Conservation (phyloP, 2,329 filamentous ascomycete genomes). For the Pseudopyricularia cyperi region DNA sequence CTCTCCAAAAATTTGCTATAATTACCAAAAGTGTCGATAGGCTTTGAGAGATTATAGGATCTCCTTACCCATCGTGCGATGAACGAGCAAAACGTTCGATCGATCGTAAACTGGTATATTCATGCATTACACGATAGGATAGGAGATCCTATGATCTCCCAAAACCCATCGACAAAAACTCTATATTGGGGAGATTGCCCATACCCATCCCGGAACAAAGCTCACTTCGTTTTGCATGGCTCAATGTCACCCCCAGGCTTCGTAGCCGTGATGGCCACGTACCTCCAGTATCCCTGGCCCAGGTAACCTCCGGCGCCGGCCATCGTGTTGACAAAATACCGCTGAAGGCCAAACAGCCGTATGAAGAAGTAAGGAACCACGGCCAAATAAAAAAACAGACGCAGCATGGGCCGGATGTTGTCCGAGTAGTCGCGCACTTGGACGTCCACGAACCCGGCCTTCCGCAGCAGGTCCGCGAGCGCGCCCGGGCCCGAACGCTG, state of each 20-base stretch:
- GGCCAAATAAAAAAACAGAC: slow-evolving; percentile 31
- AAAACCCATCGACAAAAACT: no score
- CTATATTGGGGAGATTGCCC: no score
- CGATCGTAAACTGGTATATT: no score
- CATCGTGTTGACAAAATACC: slow-evolving; percentile 33
- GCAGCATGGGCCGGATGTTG: slow-evolving; percentile 32
- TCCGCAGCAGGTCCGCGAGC: slow-evolving; percentile 25
- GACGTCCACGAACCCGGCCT: slow-evolving; percentile 31
- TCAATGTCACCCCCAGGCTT: slow-evolving; percentile 21
- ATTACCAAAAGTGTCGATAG: no score
- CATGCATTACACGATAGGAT: no score
- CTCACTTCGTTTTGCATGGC: no score
- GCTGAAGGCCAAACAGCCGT: slow-evolving; percentile 26
- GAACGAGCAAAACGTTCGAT: no score
- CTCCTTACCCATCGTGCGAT: no score
- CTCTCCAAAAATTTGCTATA: no score
- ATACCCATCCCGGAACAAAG: no score
- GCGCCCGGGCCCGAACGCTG: slow-evolving; percentile 21
- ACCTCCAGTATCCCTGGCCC: slow-evolving; percentile 18
- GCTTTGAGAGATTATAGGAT: no score
- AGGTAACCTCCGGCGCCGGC: slow-evolving; percentile 24
- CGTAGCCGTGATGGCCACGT: slow-evolving; percentile 20
- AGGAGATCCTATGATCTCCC: no score
- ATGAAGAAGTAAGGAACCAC: slow-evolving; percentile 32
- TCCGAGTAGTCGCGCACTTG: slow-evolving; percentile 27